Evolutionary conservation across 768 basidiomycete genomes (phyloP), one percentile per base, ranked within the genome.

Genomic region (Hericium alpestre): DNA sequence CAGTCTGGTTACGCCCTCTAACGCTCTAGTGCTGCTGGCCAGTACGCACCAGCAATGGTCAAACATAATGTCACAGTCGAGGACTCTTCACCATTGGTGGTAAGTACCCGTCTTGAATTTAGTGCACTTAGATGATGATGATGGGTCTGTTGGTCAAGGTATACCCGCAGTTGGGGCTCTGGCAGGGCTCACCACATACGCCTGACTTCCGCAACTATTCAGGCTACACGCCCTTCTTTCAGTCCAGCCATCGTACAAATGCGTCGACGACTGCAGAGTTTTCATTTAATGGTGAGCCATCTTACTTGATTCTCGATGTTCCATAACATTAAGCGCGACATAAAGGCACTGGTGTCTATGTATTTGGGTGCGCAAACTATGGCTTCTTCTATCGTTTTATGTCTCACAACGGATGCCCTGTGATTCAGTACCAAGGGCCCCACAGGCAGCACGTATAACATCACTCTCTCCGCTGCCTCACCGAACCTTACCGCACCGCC

Each of bases 281-380:
- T 37, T 15, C 54, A 23, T 53, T 48, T 5, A 20, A 53, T 27
- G 41, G 61, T 61, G 50, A 47, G 58, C 54, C 8, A 32, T 32
- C 4, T 10, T 32, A 32, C 8, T 5, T 32, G 32, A 9, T 32
- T 32, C 9, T 32, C 32, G 8, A 32, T 10, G 8, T 32, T 32
- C 32, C 32, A 32, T 32, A 32, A 32, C 32, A 32, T 32, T 10
- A 7, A 0, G 1, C 7, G n/a, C 10, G 25, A 22, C n/a, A 20
- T 25, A 3, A 15, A 59, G 58, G 52, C 43, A 38, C 2, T 27
- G 22, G 22, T 32, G 25, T 49, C 47, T 58, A 55, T 15, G 57
- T 53, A 41, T 58, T 22, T 38, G 27, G 49, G 25, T 50, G 22
- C 50, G 54, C 23, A 8, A 18, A 1, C 12, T 47, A 32, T 9